These are phyloP conservation scores for Tolypocladium sp. DNA, from an alignment of 2,329 filamentous ascomycete species.

Conservation along the genomic window DNA sequence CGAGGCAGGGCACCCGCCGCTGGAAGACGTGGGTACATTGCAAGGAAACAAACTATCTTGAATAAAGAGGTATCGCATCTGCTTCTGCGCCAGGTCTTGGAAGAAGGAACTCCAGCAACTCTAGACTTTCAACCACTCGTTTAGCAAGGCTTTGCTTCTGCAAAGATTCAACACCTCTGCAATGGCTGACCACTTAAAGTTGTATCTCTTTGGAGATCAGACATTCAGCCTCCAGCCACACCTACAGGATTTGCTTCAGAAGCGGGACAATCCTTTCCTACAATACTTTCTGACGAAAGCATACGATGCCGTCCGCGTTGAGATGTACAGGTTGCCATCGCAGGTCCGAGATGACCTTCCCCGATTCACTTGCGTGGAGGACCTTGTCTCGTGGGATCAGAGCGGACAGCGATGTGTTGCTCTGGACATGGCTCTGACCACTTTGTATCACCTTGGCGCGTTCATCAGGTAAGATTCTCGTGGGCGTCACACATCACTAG, in stretches of 20 bases:
- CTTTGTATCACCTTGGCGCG: conserved; percentile 2
- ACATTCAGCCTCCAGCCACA: conserved; percentile 1
- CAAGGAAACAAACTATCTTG: neutral
- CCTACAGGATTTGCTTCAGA: neutral
- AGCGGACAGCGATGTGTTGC: neutral
- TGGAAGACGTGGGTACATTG: neutral
- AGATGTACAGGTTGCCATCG: conserved; percentile 3
- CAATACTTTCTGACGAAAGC: conserved; percentile 4
- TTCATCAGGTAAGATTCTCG: conserved; percentile 2
- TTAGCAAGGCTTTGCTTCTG: neutral
- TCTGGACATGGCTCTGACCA: conserved; percentile 4
- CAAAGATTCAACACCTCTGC: neutral
- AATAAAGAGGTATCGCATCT: neutral
- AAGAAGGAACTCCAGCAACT: neutral
- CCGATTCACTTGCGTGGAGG: conserved; percentile 3
- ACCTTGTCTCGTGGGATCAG: conserved; percentile 2
- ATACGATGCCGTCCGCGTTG: conserved; percentile 1
- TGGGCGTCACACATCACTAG: neutral
- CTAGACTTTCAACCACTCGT: neutral
- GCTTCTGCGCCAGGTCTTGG: neutral
- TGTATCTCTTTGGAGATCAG: conserved; percentile 6
- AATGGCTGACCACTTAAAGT: conserved; percentile 1
- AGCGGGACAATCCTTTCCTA: neutral
- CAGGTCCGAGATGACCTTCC: conserved; percentile 1
- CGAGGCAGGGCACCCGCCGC: no score